A percentile compares a stretch with the other conserved stretches of the same genome.
phyloP scores from a whole-genome alignment of 78 protist species.

The Dictyostelium citrinum region DNA sequence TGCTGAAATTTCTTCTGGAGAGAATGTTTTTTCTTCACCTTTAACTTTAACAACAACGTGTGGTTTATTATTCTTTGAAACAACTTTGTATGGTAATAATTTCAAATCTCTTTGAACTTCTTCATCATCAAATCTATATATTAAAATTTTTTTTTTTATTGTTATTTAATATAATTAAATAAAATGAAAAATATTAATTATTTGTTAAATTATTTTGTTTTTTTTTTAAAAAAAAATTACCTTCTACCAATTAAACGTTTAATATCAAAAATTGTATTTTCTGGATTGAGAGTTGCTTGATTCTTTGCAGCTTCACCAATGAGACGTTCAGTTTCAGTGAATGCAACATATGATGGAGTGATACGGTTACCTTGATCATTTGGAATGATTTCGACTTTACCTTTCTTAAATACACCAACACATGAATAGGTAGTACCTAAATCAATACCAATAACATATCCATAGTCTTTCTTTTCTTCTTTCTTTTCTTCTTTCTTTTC shows the following conservation, averaged over 20 bases:
- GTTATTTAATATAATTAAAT: background rate
- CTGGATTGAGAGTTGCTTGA: slow-evolving; percentile 96
- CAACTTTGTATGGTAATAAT: slow-evolving; percentile 91
- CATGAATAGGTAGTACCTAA: slow-evolving; percentile 95
- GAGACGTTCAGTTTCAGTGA: slow-evolving; percentile 91
- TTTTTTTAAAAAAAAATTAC: slow-evolving; percentile 22
- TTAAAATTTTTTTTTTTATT: slow-evolving; percentile 68
- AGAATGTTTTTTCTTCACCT: slow-evolving; percentile 89
- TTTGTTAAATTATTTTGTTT: too few species aligned
- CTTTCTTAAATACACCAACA: slow-evolving; percentile 89
- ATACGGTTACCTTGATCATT: slow-evolving; percentile 95
- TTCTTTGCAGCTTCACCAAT: slow-evolving; percentile 98
- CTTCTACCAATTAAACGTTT: slow-evolving; percentile 98
- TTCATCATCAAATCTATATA: slow-evolving; percentile 74
- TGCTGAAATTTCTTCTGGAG: slow-evolving; percentile 98
- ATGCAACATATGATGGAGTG: slow-evolving; percentile 97
- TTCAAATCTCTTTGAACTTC: slow-evolving; percentile 93
- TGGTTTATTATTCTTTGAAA: slow-evolving; percentile 90
- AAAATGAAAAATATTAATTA: too few species aligned
- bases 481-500: slow-evolving; percentile 13
- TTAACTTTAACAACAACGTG: slow-evolving; percentile 86
- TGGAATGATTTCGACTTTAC: slow-evolving; percentile 93
- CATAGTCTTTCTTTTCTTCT: slow-evolving; percentile 20
- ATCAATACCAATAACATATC: slow-evolving; percentile 60
- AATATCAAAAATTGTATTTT: slow-evolving; percentile 97